Evolutionary conservation across 495 filamentous ascomycete genomes (phyloP).

Genomic region (Penicillium flavigenum): DNA sequence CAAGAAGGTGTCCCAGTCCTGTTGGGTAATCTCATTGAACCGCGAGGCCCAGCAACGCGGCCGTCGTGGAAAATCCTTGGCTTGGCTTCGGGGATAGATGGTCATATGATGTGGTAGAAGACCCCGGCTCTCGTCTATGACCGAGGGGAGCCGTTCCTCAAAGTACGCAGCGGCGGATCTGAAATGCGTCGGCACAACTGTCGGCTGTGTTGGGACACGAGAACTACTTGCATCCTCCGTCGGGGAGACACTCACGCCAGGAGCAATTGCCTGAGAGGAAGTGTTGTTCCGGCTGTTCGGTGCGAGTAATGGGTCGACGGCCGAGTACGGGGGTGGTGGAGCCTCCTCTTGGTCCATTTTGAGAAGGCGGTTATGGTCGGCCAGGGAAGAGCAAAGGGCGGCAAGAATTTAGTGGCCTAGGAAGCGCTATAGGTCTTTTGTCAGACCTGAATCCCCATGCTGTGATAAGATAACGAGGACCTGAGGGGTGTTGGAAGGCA

Average conservation of each 20-base stretch:
- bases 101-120: constrained; percentile 43
- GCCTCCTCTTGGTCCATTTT: constrained; percentile 45
- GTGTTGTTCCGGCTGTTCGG: constrained; percentile 26
- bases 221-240: constrained; percentile 25
- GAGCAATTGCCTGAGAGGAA: constrained; percentile 18
- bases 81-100: constrained; percentile 45
- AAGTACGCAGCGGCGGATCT: constrained; percentile 49
- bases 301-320: constrained; percentile 40
- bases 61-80: constrained; percentile 48
- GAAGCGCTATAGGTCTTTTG: constrained; percentile 14
- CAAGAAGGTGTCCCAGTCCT: constrained; percentile 54
- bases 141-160: constrained; percentile 36
- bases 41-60: constrained; percentile 44
- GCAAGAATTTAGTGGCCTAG: constrained; percentile 7
- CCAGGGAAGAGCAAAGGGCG: constrained; percentile 1
- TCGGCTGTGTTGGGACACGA: constrained; percentile 11
- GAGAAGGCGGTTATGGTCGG: constrained; percentile 1
- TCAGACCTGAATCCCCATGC: constrained; percentile 23
- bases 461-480: constrained; percentile 24
- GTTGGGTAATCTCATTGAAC: constrained; percentile 41
- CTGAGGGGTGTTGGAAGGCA: constrained; percentile 21
- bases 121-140: constrained; percentile 26
- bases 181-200: constrained; percentile 35
- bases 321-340: constrained; percentile 48
- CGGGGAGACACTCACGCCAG: constrained; percentile 21